Percentiles rank a stretch among this genome's conserved stretches.
Conservation (phyloP, 148 eudicot species). For the Talinum fruticosum region DNA sequence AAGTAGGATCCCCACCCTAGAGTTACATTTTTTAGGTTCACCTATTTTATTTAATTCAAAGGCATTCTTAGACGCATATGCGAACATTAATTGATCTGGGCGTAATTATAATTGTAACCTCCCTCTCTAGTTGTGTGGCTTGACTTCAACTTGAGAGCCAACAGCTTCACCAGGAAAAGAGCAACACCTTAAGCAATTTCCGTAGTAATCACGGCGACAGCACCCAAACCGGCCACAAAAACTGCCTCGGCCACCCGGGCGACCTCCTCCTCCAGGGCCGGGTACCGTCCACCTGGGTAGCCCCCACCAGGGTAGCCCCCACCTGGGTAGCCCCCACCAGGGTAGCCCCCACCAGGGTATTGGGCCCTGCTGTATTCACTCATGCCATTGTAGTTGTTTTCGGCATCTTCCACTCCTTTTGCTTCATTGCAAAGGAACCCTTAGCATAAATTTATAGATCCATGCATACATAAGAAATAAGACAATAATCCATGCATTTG, state of each 20-base stretch:
- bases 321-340: not conserved
- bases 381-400: too few species aligned
- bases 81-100: too few species aligned
- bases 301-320: not conserved
- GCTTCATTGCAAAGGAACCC: too few species aligned
- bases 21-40: too few species aligned
- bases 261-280: slow-evolving; percentile 8
- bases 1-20: too few species aligned
- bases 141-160: not conserved
- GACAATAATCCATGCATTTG: too few species aligned
- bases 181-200: slow-evolving; percentile 14
- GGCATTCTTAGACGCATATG: too few species aligned
- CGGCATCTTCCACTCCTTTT: slow-evolving; percentile 7
- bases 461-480: too few species aligned
- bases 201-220: slow-evolving; percentile 7
- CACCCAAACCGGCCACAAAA: slow-evolving; percentile 13
- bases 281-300: slow-evolving; percentile 6
- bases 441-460: too few species aligned
- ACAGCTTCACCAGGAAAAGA: not conserved
- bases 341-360: not conserved
- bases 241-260: slow-evolving; percentile 3
- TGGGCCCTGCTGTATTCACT: too few species aligned
- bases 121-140: slow-evolving; percentile 1
- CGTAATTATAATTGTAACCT: too few species aligned
- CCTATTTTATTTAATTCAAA: too few species aligned